Percentiles rank a stretch among this genome's conserved stretches.
Conservation (phyloP, 768 basidiomycete species). For the Pleurotus cornucopiae region DNA sequence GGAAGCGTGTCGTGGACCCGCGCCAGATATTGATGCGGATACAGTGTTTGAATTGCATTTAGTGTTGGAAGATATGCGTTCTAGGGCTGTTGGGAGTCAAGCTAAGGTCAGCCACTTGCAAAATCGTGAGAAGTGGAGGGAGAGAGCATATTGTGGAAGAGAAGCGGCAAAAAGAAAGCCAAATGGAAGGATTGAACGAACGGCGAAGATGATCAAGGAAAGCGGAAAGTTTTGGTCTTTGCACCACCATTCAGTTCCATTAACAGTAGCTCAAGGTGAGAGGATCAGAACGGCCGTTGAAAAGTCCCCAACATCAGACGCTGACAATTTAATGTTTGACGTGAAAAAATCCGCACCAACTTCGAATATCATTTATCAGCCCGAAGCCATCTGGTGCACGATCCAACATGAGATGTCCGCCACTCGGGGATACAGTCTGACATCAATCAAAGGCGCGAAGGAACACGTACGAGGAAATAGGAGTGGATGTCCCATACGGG, state of each 20-base stretch:
- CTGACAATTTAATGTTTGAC: constrained; percentile 1
- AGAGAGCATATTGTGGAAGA: constrained; percentile 15
- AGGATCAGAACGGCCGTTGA: constrained; percentile 1
- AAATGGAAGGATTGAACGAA: constrained; percentile 3
- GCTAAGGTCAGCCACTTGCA: constrained; percentile 3
- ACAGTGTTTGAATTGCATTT: constrained; percentile 30
- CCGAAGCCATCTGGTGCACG: background rate
- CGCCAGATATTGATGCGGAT: constrained; percentile 32
- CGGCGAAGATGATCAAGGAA: background rate
- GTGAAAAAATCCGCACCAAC: background rate
- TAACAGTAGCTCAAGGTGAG: constrained; percentile 2
- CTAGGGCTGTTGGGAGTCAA: constrained; percentile 46
- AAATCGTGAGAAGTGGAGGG: constrained; percentile 18
- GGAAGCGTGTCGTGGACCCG: constrained; percentile 60
- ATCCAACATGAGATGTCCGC: background rate
- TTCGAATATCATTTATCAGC: constrained; percentile 2
- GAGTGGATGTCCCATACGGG: constrained; percentile 2
- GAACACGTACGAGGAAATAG: constrained; percentile 9
- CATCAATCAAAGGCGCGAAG: background rate
- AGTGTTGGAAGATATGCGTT: constrained; percentile 47
- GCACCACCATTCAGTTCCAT: background rate
- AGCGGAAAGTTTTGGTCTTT: background rate
- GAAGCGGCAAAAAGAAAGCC: constrained; percentile 8
- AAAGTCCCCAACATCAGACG: constrained; percentile 1
- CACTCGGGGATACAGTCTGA: background rate